These are phyloP conservation scores for Acanthamoeba lenticulata DNA, from an alignment of 208 protist species.

Conservation along the genomic window DNA sequence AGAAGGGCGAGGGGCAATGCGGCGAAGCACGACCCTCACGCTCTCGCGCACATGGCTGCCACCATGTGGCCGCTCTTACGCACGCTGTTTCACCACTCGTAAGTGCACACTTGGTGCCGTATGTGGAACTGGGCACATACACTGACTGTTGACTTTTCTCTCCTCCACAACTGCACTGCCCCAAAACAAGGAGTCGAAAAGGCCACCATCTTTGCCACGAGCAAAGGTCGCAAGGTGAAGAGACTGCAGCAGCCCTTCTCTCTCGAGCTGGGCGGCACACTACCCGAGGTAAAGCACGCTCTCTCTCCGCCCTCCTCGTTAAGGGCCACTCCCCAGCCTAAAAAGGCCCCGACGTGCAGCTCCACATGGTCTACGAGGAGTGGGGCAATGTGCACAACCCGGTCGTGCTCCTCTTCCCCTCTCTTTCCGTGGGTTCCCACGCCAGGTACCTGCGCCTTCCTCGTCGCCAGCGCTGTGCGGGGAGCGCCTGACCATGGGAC, in stretches of 20 bases:
- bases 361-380: constrained; percentile 53
- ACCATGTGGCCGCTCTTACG: no score
- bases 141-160: no score
- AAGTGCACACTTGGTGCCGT: no score
- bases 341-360: neutral
- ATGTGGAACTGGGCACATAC: no score
- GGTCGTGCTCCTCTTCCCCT: constrained; percentile 64
- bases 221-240: constrained; percentile 22
- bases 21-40: no score
- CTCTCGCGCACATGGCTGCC: no score
- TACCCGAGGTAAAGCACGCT: constrained; percentile 9
- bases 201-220: constrained; percentile 48
- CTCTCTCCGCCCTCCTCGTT: neutral
- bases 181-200: constrained; percentile 48
- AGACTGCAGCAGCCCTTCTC: constrained; percentile 2
- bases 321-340: neutral
- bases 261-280: constrained; percentile 36
- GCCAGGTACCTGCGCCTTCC: neutral
- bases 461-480: neutral
- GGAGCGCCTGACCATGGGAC: no score
- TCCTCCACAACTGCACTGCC: no score
- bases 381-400: constrained; percentile 38
- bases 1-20: no score
- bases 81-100: no score
- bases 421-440: constrained; percentile 42